These are phyloP conservation scores for Kwoniella mangroviensis DNA, from an alignment of 768 basidiomycete species.

Conservation along the genomic window DNA sequence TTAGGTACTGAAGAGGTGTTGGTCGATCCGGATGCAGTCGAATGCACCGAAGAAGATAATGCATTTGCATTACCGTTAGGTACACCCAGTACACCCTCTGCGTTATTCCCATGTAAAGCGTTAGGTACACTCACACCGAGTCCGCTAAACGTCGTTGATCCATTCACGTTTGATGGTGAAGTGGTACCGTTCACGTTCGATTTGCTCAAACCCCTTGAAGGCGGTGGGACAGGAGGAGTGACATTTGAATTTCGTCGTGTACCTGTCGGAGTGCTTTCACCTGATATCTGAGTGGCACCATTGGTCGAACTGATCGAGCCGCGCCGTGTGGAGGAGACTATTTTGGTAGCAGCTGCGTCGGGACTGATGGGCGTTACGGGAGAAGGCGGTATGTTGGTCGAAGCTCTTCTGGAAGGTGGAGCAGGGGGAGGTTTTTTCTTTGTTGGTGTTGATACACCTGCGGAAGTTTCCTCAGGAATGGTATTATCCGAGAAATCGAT, in stretches of 20 bases:
- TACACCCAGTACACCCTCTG: slow-evolving; percentile 28
- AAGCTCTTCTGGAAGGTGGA: slow-evolving; percentile 7
- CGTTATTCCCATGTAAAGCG: slow-evolving; percentile 15
- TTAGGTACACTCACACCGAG: slow-evolving; percentile 31
- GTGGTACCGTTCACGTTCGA: slow-evolving; percentile 9
- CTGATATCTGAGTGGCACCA: too few species aligned
- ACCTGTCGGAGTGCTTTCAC: neutral
- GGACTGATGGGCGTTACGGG: neutral
- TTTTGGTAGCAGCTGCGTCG: neutral
- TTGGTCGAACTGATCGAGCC: too few species aligned
- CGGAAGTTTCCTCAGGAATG: neutral
- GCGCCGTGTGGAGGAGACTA: neutral
- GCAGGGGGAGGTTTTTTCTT: slow-evolving; percentile 12
- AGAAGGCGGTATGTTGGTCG: slow-evolving; percentile 10
- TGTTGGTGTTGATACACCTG: neutral
- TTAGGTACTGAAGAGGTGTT: neutral
- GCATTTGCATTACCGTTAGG: slow-evolving; percentile 1
- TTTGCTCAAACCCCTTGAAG: slow-evolving; percentile 5
- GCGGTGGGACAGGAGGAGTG: slow-evolving; percentile 5
- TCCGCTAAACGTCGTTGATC: slow-evolving; percentile 32
- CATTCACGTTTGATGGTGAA: slow-evolving; percentile 8
- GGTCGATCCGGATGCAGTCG: slow-evolving; percentile 35
- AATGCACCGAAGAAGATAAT: slow-evolving; percentile 25
- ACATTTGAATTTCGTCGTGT: slow-evolving; percentile 5
- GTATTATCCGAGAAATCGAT: slow-evolving; percentile 11